Base-by-base conservation (phyloP, 371 early-diverging fungal genomes). In the Nematocida sp. region DNA sequence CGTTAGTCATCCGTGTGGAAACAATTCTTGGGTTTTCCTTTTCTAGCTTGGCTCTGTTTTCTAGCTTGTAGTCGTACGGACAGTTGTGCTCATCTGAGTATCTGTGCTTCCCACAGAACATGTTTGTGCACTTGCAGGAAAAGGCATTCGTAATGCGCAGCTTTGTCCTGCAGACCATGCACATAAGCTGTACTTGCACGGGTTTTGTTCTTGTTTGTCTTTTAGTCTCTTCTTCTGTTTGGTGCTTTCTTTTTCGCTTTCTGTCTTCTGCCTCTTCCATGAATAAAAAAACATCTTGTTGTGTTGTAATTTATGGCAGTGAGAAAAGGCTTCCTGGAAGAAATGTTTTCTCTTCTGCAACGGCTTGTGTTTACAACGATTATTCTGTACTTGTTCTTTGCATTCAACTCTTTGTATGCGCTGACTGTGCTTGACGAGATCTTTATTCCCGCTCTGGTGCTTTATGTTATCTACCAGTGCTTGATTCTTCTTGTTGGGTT, bases 31-130 rank as follows among this genome's bases (percentile, higher is more conserved):
- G 82, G 67, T 84, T 84, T 45, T 81, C 75, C 49, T 76, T 67
- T 46, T 63, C 70, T 13, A 84, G 76, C 37, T 76, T 77, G 32
- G 66, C 41, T 17, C 67, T 77, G 29, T 77, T 77, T 41, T 77
- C 76, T 64, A 31, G 48, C 51, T 75, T 76, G 53, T 76, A 80
- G 76, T 84, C 83, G 63, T 78, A 84, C n/a, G 76, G 43, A 55
- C 84, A 84, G 36, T 64, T 63, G 67, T 84, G 84, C 67, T 84
- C 80, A 49, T 82, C 83, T 46, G 70, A 63, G 57, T 81, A 83
- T 77, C 83, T 64, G 63, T 84, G 84, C 27, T 40, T 79, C 3
- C 25, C 63, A 63, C 84, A 84, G 51, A 77, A 84, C 3, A 58
- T 43, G 36, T 76, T 70, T 19, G 64, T 79, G 64, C 84, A 84